These are phyloP conservation scores for Trichocomaceae sp. DNA, from an alignment of 2,329 filamentous ascomycete genomes.

Conservation along the genomic window DNA sequence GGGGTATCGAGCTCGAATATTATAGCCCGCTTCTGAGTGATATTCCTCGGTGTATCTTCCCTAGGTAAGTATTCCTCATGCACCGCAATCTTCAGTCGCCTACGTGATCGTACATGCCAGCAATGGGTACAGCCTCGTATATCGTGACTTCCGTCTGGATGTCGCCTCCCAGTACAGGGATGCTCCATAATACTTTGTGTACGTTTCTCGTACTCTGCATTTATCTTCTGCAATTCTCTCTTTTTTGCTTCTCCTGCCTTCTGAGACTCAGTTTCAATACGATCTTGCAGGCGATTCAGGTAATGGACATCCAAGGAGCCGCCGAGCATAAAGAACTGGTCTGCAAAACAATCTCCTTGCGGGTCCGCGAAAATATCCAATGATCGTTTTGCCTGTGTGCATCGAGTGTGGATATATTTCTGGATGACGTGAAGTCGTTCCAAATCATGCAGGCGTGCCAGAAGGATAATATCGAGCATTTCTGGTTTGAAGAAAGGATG, in stretches of 20 bases:
- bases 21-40: constrained; percentile 20
- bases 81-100: constrained; percentile 39
- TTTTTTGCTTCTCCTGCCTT: not conserved
- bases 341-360: constrained; percentile 40
- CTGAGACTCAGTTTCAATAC: not conserved
- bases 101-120: constrained; percentile 28
- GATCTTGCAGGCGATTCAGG: not conserved
- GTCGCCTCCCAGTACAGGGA: constrained; percentile 26
- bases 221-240: constrained; percentile 25
- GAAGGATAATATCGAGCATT: constrained; percentile 50
- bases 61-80: constrained; percentile 48
- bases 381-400: constrained; percentile 15
- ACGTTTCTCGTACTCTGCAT: constrained; percentile 32
- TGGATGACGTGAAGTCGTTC: constrained; percentile 46
- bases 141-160: constrained; percentile 24
- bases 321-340: constrained; percentile 37
- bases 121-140: constrained; percentile 42
- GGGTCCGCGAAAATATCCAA: constrained; percentile 47
- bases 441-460: constrained; percentile 46
- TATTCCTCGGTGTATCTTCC: constrained; percentile 28
- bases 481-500: constrained; percentile 46
- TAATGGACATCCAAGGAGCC: no score
- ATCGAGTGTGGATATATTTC: constrained; percentile 41
- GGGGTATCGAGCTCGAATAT: constrained; percentile 50
- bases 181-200: constrained; percentile 26